phyloP scores from a whole-genome alignment of 192 early-diverging fungal species.

The Coemansia sp. region DNA sequence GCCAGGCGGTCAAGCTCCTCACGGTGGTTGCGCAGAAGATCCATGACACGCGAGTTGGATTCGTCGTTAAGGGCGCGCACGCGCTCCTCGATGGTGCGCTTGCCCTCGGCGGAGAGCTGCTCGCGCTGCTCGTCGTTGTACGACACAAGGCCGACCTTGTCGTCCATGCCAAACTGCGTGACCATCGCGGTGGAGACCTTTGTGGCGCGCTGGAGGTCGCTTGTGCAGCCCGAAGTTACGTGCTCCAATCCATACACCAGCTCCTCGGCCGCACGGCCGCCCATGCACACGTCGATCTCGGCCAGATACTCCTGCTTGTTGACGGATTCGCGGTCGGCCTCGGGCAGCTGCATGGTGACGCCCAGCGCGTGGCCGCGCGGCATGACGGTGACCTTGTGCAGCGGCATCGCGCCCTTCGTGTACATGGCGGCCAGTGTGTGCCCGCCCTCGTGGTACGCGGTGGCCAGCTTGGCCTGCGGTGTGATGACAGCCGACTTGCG shows the following conservation, averaged over 20 bases:
- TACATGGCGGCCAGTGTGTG: slow-evolving; percentile 94
- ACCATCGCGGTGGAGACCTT: slow-evolving; percentile 91
- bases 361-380: slow-evolving; percentile 83
- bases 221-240: slow-evolving; percentile 91
- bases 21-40: slow-evolving; percentile 71
- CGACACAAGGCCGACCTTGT: slow-evolving; percentile 83
- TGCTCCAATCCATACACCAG: slow-evolving; percentile 92
- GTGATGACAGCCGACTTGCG: slow-evolving; percentile 89
- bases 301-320: slow-evolving; percentile 85
- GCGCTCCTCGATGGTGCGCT: slow-evolving; percentile 82
- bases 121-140: slow-evolving; percentile 75
- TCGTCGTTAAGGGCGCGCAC: slow-evolving; percentile 73
- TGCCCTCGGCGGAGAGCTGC: slow-evolving; percentile 69
- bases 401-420: slow-evolving; percentile 91
- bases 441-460: slow-evolving; percentile 98
- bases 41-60: slow-evolving; percentile 68
- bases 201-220: slow-evolving; percentile 90
- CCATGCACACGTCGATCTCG: slow-evolving; percentile 94
- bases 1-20: slow-evolving; percentile 91
- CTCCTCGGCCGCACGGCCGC: slow-evolving; percentile 97
- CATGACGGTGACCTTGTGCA: slow-evolving; percentile 99
- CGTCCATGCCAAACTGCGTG: slow-evolving; percentile 89
- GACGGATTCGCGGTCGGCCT: slow-evolving; percentile 78
- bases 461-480: slow-evolving; percentile 80
- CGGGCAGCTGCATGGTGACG: slow-evolving; percentile 90